These are phyloP conservation scores for Sphaerulina populicola DNA, from an alignment of 2,329 filamentous ascomycete species.

Conservation along the genomic window DNA sequence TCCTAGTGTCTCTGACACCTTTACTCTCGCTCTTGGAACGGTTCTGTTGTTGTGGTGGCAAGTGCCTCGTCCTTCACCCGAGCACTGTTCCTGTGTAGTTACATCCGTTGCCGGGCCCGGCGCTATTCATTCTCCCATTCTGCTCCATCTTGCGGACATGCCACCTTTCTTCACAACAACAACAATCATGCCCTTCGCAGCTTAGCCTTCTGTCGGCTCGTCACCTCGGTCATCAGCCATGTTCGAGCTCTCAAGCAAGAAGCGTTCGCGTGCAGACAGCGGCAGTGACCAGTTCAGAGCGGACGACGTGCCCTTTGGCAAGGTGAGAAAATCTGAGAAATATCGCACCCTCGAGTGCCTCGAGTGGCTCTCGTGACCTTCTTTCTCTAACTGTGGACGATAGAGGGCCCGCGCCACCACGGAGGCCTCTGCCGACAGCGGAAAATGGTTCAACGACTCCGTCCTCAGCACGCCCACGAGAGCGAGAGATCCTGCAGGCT, in stretches of 20 bases:
- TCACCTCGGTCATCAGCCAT: slow-evolving; percentile 4
- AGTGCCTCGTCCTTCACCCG: background rate
- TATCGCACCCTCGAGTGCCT: background rate
- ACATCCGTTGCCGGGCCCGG: background rate
- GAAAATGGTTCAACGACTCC: slow-evolving; percentile 23
- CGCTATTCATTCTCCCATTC: background rate
- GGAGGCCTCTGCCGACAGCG: slow-evolving; percentile 13
- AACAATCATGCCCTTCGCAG: background rate
- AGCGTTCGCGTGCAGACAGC: slow-evolving; percentile 14
- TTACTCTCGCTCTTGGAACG: too few species aligned
- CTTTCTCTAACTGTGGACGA: slow-evolving; percentile 3
- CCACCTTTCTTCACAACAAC: background rate
- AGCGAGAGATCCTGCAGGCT: slow-evolving; percentile 20
- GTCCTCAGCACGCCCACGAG: slow-evolving; percentile 26
- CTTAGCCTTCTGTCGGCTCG: slow-evolving; percentile 4
- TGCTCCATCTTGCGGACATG: background rate
- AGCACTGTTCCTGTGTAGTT: background rate
- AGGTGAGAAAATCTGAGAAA: slow-evolving; percentile 9
- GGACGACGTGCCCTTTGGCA: slow-evolving; percentile 13
- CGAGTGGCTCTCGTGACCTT: background rate
- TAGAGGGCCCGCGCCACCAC: slow-evolving; percentile 20
- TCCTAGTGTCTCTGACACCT: too few species aligned
- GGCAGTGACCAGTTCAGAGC: slow-evolving; percentile 10
- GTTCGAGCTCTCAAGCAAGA: slow-evolving; percentile 13
- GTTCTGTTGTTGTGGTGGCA: too few species aligned